phyloP scores from a whole-genome alignment of 495 filamentous ascomycete genomes.

The Aspergillus olivimuriae region DNA sequence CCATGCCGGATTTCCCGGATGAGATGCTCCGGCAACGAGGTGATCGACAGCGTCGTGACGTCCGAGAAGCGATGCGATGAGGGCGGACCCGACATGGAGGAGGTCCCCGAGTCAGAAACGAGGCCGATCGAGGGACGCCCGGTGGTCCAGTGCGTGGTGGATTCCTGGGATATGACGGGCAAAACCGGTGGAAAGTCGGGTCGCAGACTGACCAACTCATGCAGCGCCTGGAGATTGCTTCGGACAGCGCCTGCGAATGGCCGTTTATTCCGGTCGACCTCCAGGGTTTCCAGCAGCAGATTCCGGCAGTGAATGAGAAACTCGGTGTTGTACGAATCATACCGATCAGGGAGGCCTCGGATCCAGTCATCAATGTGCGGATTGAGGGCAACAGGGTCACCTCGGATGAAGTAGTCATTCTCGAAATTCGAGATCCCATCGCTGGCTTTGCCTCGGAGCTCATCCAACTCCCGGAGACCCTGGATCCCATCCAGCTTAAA shows the following conservation, averaged over 20 bases:
- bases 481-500: slow-evolving; percentile 3
- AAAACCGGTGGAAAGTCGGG: no score
- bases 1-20: not conserved
- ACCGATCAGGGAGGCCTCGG: not conserved
- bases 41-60: no score
- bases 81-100: not conserved
- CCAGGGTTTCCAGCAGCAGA: not conserved
- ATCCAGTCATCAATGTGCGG: slow-evolving; percentile 13
- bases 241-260: not conserved
- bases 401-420: slow-evolving; percentile 11
- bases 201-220: no score
- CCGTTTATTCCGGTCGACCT: not conserved
- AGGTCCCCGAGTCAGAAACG: not conserved
- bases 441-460: not conserved
- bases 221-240: not conserved
- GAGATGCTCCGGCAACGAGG: not conserved
- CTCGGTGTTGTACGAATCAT: not conserved
- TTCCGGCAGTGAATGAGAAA: not conserved
- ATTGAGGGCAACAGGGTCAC: slow-evolving; percentile 4
- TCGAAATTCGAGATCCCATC: slow-evolving; percentile 3
- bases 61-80: not conserved
- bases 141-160: no score
- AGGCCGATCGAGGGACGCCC: not conserved
- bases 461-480: slow-evolving; percentile 3
- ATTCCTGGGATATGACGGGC: no score